phyloP scores from a whole-genome alignment of 371 early-diverging fungal species.

The Rhizopus microsporus region DNA sequence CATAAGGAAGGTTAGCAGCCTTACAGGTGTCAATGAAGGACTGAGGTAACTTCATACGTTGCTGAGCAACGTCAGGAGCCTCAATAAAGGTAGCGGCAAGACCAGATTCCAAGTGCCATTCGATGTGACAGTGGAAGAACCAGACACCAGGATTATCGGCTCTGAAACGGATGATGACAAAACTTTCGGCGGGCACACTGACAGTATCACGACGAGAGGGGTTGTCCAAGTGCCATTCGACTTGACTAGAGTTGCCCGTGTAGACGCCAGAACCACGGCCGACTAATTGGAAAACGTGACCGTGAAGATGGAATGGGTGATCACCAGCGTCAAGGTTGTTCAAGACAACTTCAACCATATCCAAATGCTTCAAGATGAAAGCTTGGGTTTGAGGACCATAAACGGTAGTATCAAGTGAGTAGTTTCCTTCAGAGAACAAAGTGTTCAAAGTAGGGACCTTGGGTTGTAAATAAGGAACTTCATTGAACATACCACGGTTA shows the following conservation, averaged over 20 bases:
- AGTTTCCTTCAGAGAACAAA: conserved; percentile 59
- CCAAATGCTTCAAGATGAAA: conserved; percentile 51
- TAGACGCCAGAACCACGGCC: conserved; percentile 53
- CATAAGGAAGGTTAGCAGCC: conserved; percentile 45
- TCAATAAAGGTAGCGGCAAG: conserved; percentile 64
- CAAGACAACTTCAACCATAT: conserved; percentile 55
- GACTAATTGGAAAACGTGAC: conserved; percentile 62
- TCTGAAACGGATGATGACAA: conserved; percentile 55
- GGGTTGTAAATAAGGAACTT: conserved; percentile 69
- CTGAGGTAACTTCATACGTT: conserved; percentile 48
- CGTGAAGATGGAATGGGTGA: conserved; percentile 63
- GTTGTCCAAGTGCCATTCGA: conserved; percentile 49
- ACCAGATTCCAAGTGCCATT: conserved; percentile 75
- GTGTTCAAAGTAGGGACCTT: conserved; percentile 73
- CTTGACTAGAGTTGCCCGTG: conserved; percentile 33
- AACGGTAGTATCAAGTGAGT: conserved; percentile 47
- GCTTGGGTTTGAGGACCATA: conserved; percentile 70
- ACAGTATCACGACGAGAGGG: conserved; percentile 65
- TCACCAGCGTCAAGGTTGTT: conserved; percentile 57
- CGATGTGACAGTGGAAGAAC: conserved; percentile 77
- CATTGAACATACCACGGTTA: conserved; percentile 84
- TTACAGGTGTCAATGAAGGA: conserved; percentile 52
- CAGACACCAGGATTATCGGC: conserved; percentile 65
- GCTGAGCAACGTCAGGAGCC: conserved; percentile 62
- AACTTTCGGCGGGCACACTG: conserved; percentile 50